Base-by-base conservation (phyloP, 768 basidiomycete genomes). In the Amanita thiersii region DNA sequence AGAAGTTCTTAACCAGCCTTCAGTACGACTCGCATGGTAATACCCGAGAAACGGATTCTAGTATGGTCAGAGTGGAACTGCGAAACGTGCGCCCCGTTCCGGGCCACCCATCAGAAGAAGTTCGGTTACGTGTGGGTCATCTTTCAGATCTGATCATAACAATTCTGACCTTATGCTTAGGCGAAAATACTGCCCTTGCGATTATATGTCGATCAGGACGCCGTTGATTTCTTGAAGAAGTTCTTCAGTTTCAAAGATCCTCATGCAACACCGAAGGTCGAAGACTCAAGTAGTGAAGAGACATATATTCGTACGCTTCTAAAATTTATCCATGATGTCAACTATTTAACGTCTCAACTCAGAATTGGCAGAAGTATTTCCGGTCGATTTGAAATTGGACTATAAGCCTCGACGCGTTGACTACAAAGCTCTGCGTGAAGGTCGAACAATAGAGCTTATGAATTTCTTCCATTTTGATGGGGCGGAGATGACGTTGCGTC, bases 391-490 rank as follows among this genome's bases (percentile, higher is more conserved):
- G 50, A 98, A 97, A 64, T 70, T 99, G 8, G 96, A 99, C 57
- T 99, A 98, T 62, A 99, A 99, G 57, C 96, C 96, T 40, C 86
- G 97, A 35, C 79, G 93, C 4, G 93, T 99, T 14, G 90, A 98
- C 58, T 96, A 97, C 58, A 68, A 79, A 47, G 96, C 93, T 6
- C 66, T 99, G 44, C 75, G 81, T 28, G 85, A 92, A 47, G 96
- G 96, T 10, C 79, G 73, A 59, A 92, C 91, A 0, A 94, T 94
- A 46, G 96, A 99, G 56, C 63, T 99, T 34, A 98, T 99, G 94
- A 99, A 99, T 57, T 98, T 99, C 61, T 99, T 99, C 81, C 93
- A 98, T 62, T 99, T 98, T 50, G 96, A 98, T 52, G 93, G 90
- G 0, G 87, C 94, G 3, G 96, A 97, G 60, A 98, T 99, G 91